Evolutionary conservation across 176 grass and related monocot species (phyloP), one percentile per base, ranked within the genome.

Genomic region (Urochloa ruziziensis): DNA sequence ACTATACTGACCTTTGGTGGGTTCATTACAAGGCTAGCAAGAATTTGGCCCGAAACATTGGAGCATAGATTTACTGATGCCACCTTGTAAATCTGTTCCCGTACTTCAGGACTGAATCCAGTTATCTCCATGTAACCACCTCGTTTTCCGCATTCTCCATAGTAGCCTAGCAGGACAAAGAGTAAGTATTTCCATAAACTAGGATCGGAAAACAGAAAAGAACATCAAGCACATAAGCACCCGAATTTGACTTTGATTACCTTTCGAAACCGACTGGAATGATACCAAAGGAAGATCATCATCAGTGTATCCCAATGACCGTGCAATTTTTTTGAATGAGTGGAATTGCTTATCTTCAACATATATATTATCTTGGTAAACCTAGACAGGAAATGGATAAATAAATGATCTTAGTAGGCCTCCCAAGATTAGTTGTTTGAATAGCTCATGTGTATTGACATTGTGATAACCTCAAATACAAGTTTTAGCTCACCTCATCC

Each of bases 101-200:
- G 88, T 78, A 96, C 96, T 78, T 92, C 91, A 62, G 93, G 86
- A 87, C 78, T 89, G 74, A 99, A 99, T 67, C 93, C 91, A 80
- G 91, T 99, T 87, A 96, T 70, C 79, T 99, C 93, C 96, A 99
- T 99, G 83, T 99, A 99, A 40, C 96, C 96, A 56, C 93, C 96
- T 84, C 93, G 84, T 91, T 99, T 99, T 83, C 96, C 96, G 86
- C 93, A 99, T 94, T 99, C 96, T 87, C 96, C 93, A 67, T 96
- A 85, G 80, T 94, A 99, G 78, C 96, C 96, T 99, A 84, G 19
- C 14, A 53, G 24, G 37, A 53, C 51, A 82, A 82, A 75, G 9
- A 83, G 70, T 49, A 80, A 15, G 24, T n/a, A 53, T 67, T 59
- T 58, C 3, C 18, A 56, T 60, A 42, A 80, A 33, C 49, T 21